Conservation (phyloP, 768 basidiomycete species). For the Amanita pallidorosea region DNA sequence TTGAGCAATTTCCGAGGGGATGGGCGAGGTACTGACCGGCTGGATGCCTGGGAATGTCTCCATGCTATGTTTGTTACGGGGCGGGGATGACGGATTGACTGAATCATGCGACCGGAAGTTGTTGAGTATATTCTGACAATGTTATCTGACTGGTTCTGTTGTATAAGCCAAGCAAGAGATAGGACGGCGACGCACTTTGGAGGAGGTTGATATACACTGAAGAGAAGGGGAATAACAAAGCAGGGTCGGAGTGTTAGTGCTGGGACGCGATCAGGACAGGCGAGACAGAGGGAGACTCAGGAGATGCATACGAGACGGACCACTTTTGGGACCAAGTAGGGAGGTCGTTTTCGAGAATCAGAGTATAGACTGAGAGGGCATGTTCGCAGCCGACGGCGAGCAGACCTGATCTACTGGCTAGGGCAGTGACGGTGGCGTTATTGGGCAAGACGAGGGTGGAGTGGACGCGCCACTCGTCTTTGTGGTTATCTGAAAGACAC, state of each 20-base stretch:
- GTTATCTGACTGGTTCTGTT: slow-evolving; percentile 36
- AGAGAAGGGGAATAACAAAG: slow-evolving; percentile 67
- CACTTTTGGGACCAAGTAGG: slow-evolving; percentile 80
- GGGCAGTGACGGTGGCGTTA: slow-evolving; percentile 39
- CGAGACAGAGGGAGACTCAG: slow-evolving; percentile 2
- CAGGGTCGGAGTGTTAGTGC: slow-evolving; percentile 38
- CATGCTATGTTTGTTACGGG: slow-evolving; percentile 60
- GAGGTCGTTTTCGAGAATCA: slow-evolving; percentile 73
- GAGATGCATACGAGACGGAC: slow-evolving; percentile 41
- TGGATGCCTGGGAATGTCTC: slow-evolving; percentile 60
- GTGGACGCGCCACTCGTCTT: slow-evolving; percentile 68
- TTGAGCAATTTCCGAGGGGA: neutral
- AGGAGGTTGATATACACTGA: slow-evolving; percentile 59
- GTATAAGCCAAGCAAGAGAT: neutral
- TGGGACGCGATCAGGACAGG: slow-evolving; percentile 14
- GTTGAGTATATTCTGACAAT: slow-evolving; percentile 60
- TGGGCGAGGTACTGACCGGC: slow-evolving; percentile 27
- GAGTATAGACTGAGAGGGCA: slow-evolving; percentile 62
- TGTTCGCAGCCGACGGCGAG: slow-evolving; percentile 57
- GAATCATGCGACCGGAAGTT: slow-evolving; percentile 57
- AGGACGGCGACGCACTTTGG: slow-evolving; percentile 27
- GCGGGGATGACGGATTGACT: slow-evolving; percentile 65
- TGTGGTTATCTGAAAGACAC: slow-evolving; percentile 58
- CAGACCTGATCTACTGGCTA: slow-evolving; percentile 71
- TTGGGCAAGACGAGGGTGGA: slow-evolving; percentile 65